phyloP scores from a whole-genome alignment of 2,329 filamentous ascomycete genomes.

The Hypoxylon sp. region DNA sequence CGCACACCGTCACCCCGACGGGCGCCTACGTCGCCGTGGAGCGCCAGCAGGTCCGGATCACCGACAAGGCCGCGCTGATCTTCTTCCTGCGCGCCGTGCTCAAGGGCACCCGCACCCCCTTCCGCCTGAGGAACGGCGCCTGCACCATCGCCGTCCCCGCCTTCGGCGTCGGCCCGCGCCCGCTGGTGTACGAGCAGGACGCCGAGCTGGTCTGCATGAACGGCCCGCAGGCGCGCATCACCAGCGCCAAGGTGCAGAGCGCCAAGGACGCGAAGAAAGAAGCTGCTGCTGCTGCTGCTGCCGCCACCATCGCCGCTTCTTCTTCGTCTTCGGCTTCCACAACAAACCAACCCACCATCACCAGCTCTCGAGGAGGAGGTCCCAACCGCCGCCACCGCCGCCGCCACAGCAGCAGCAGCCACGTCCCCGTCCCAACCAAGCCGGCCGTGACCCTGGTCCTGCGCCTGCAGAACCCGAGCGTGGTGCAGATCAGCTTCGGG shows the following conservation, averaged over 20 bases:
- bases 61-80: constrained; percentile 35
- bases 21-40: constrained; percentile 36
- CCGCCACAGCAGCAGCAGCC: not conserved
- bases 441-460: constrained; percentile 29
- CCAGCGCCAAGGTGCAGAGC: too few species aligned
- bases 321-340: constrained; percentile 9
- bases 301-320: too few species aligned
- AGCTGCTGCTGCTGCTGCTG: too few species aligned
- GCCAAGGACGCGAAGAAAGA: too few species aligned
- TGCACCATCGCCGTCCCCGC: constrained; percentile 32
- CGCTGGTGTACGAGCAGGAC: constrained; percentile 39
- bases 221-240: constrained; percentile 30
- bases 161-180: constrained; percentile 32
- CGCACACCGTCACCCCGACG: constrained; percentile 25
- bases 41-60: constrained; percentile 39
- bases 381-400: too few species aligned
- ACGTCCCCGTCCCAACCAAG: not conserved
- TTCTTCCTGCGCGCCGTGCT: constrained; percentile 39
- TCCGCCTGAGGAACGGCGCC: constrained; percentile 39
- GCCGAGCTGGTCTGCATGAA: constrained; percentile 37
- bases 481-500: constrained; percentile 43
- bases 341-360: not conserved
- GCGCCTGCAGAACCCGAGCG: constrained; percentile 38
- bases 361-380: too few species aligned
- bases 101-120: constrained; percentile 5